phyloP scores from a whole-genome alignment of 2,329 filamentous ascomycete genomes.

The Nigrograna mackinnonii region DNA sequence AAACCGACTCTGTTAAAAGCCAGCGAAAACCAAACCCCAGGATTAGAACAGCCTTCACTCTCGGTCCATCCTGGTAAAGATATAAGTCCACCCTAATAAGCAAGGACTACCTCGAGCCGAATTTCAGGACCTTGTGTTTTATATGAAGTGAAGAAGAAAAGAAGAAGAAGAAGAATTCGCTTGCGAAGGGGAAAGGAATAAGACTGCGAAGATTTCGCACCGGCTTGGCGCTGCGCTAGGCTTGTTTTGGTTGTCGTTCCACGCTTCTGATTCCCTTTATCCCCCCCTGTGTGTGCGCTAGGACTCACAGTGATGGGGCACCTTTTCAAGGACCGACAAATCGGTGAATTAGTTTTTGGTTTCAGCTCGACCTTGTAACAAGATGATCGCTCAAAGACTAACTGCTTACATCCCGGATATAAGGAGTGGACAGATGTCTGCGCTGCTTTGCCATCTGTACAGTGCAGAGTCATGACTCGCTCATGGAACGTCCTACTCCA shows the following conservation, averaged over 20 bases:
- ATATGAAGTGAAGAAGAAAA: slow-evolving; percentile 10
- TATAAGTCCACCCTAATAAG: slow-evolving; percentile 27
- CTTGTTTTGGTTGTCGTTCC: not conserved
- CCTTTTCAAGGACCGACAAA: no score
- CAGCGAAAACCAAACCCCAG: slow-evolving; percentile 39
- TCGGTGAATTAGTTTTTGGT: no score
- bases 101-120: slow-evolving; percentile 3
- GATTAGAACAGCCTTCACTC: slow-evolving; percentile 44
- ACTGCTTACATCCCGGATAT: no score
- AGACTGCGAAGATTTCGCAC: slow-evolving; percentile 3
- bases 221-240: slow-evolving; percentile 8
- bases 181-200: not conserved
- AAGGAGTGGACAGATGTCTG: no score
- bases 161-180: slow-evolving; percentile 3
- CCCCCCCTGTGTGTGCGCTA: no score
- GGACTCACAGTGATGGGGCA: no score
- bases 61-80: slow-evolving; percentile 39
- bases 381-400: no score
- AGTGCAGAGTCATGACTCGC: no score
- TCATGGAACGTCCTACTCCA: no score
- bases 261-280: no score
- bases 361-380: no score
- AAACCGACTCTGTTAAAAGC: slow-evolving; percentile 33
- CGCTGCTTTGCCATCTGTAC: no score
- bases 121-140: slow-evolving; percentile 11